A percentile compares a stretch with the other conserved stretches of the same genome.
These are phyloP conservation scores for Coemansia sp. DNA, from an alignment of 192 early-diverging fungal genomes.

Conservation along the genomic window DNA sequence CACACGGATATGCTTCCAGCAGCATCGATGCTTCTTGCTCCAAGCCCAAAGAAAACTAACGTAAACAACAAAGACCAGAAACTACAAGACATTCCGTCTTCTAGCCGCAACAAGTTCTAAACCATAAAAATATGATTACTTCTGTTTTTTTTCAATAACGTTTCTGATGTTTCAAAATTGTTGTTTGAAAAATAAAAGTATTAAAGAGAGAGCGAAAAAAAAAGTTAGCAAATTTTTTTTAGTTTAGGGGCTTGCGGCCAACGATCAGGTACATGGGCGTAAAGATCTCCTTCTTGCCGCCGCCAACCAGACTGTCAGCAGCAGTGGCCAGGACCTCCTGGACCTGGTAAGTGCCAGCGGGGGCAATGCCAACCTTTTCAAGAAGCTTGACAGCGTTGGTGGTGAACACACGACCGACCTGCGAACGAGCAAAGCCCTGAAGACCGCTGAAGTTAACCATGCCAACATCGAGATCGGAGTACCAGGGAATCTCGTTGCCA, in stretches of 20 bases:
- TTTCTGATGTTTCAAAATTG: not conserved
- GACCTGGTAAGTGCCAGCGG: conserved; percentile 82
- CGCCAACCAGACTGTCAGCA: conserved; percentile 78
- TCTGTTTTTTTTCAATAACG: not conserved
- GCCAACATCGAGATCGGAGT: conserved; percentile 67
- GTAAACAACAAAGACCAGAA: not conserved
- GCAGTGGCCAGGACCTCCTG: conserved; percentile 79
- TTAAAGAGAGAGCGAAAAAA: not conserved
- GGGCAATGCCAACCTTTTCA: conserved; percentile 81
- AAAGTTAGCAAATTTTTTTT: not conserved
- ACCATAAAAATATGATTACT: not conserved
- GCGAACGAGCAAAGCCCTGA: conserved; percentile 57
- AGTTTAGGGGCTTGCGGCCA: conserved; percentile 66
- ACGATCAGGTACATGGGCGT: conserved; percentile 95
- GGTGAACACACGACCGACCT: conserved; percentile 70
- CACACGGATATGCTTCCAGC: conserved; percentile 22
- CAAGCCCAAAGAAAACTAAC: conserved; percentile 3
- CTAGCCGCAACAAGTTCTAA: not conserved
- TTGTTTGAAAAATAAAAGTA: not conserved
- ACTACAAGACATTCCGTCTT: not conserved
- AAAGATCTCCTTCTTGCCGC: conserved; percentile 78
- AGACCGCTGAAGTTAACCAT: conserved; percentile 43
- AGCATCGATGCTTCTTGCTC: not conserved
- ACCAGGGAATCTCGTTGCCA: conserved; percentile 79
- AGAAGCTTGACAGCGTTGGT: conserved; percentile 73